A percentile compares a stretch with the other conserved stretches of the same genome.
Conservation (phyloP, 2,329 filamentous ascomycete genomes). For the Myriosclerotinia duriaeana region DNA sequence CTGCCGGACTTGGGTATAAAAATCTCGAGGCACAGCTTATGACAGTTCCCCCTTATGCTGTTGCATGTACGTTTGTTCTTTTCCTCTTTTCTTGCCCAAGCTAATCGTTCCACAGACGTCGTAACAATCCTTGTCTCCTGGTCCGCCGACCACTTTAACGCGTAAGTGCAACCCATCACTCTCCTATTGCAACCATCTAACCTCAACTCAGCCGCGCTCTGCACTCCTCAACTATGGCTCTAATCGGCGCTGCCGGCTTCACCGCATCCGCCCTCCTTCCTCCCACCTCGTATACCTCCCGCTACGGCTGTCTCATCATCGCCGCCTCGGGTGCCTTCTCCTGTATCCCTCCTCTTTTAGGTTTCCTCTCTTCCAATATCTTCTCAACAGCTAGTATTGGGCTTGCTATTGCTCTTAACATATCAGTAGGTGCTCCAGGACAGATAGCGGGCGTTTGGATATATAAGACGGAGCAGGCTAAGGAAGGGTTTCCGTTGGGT, state of each 20-base stretch:
- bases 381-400: conserved; percentile 64
- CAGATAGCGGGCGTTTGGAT: conserved; percentile 75
- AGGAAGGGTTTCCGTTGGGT: conserved; percentile 64
- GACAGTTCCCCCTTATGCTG: conserved; percentile 65
- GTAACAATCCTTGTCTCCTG: conserved; percentile 53
- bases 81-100: not conserved
- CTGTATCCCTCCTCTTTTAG: conserved; percentile 62
- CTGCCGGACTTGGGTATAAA: conserved; percentile 55
- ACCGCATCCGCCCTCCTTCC: conserved; percentile 64
- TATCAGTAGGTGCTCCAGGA: conserved; percentile 65
- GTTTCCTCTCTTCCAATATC: conserved; percentile 51
- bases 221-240: conserved; percentile 51
- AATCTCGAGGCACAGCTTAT: conserved; percentile 62
- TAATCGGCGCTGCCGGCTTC: conserved; percentile 56
- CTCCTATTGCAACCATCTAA: not conserved
- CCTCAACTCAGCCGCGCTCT: conserved; percentile 44
- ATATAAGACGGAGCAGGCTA: conserved; percentile 62
- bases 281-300: conserved; percentile 54
- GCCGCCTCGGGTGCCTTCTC: conserved; percentile 66
- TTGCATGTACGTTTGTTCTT: conserved; percentile 47
- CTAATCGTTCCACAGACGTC: conserved; percentile 36
- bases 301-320: conserved; percentile 71
- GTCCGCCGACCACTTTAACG: conserved; percentile 63
- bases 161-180: conserved; percentile 30
- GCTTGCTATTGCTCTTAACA: conserved; percentile 68